A percentile compares a stretch with the other conserved stretches of the same genome.
phyloP scores from a whole-genome alignment of 75 land plant genomes.

The Cunninghamia lanceolata region DNA sequence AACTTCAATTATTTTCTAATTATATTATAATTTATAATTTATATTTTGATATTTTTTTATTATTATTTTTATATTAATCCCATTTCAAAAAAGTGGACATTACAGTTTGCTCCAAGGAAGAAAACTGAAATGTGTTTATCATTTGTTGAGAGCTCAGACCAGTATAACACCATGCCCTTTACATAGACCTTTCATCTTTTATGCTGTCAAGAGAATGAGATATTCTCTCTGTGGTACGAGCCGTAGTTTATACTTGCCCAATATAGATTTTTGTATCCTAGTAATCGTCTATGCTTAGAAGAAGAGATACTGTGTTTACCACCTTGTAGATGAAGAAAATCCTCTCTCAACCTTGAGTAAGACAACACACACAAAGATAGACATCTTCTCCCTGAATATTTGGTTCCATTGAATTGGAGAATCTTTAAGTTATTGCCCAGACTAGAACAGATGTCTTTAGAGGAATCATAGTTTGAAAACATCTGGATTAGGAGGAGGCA shows the following conservation, averaged over 20 bases:
- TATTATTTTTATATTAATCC: too few species aligned
- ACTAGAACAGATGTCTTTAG: background rate
- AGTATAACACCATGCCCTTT: background rate
- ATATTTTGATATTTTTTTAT: too few species aligned
- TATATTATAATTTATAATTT: too few species aligned
- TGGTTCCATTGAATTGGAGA: background rate
- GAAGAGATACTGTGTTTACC: background rate
- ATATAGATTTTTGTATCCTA: background rate
- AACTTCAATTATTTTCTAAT: too few species aligned
- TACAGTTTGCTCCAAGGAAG: too few species aligned
- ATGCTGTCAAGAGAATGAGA: background rate
- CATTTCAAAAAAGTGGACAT: too few species aligned
- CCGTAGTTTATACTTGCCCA: background rate
- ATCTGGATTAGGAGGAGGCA: background rate
- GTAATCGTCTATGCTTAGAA: background rate
- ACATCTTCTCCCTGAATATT: background rate
- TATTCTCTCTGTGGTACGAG: background rate
- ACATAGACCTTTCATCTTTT: too few species aligned
- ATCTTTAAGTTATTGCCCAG: background rate
- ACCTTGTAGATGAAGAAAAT: background rate
- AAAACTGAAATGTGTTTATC: too few species aligned
- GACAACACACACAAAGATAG: background rate
- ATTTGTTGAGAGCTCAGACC: too few species aligned
- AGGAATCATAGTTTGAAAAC: background rate
- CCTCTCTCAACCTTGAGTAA: background rate